Evolutionary conservation across 176 grass and related monocot species (phyloP).

Genomic region (Carex cristatella): DNA sequence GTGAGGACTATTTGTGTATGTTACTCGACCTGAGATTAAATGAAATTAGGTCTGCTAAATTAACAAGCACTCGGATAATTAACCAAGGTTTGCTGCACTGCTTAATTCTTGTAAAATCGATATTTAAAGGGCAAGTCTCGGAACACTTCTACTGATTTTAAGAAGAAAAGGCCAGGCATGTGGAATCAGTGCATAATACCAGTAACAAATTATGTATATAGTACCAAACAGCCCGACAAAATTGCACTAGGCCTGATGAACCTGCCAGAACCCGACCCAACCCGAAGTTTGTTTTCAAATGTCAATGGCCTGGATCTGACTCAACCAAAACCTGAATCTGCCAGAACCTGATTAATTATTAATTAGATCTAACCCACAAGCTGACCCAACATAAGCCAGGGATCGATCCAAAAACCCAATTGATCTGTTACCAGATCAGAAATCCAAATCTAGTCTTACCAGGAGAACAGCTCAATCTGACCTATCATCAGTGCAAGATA

Average conservation of each 20-base stretch:
- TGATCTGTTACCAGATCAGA: background rate
- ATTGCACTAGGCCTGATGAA: background rate
- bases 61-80: background rate
- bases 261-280: background rate
- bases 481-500: background rate
- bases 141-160: background rate
- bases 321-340: background rate
- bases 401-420: background rate
- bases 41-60: background rate
- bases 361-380: background rate
- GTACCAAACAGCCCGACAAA: background rate
- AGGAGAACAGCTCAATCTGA: background rate
- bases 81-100: background rate
- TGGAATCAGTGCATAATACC: background rate
- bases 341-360: background rate
- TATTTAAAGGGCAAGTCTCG: background rate
- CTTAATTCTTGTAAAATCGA: background rate
- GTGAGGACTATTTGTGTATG: background rate
- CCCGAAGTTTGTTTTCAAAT: background rate
- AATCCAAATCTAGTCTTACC: background rate
- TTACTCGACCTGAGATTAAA: background rate
- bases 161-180: background rate
- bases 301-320: background rate
- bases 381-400: background rate
- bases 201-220: background rate